phyloP scores from a whole-genome alignment of 1,139 yeast genomes.

The Petasospora rhodanensis region DNA sequence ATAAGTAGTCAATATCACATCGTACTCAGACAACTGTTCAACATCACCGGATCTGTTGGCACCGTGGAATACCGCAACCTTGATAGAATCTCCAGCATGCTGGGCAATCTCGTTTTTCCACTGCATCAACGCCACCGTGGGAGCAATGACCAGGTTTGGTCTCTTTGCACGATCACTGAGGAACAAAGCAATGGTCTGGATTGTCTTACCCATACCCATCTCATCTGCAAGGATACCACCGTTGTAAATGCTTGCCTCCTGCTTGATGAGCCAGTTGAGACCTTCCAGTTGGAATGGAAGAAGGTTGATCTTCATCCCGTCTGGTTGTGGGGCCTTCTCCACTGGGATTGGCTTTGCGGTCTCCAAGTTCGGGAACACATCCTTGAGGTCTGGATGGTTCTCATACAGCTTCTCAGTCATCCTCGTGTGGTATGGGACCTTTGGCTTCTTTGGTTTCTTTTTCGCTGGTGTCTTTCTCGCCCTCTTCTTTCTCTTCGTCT shows the following conservation, averaged over 20 bases:
- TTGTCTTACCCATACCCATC: slow-evolving; percentile 99
- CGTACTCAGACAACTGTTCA: slow-evolving; percentile 57
- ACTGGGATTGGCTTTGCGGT: slow-evolving; percentile 45
- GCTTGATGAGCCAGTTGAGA: slow-evolving; percentile 77
- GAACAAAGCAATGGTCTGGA: slow-evolving; percentile 86
- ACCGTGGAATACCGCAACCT: slow-evolving; percentile 78
- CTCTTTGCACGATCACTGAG: slow-evolving; percentile 60
- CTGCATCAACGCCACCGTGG: slow-evolving; percentile 96
- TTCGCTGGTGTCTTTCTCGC: slow-evolving; percentile 18
- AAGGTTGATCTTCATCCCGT: slow-evolving; percentile 64
- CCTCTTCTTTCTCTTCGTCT: slow-evolving; percentile 17
- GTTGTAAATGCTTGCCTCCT: slow-evolving; percentile 71
- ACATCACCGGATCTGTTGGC: slow-evolving; percentile 60
- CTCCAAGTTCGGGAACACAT: slow-evolving; percentile 64
- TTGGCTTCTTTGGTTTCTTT: slow-evolving; percentile 42
- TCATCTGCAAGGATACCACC: slow-evolving; percentile 99
- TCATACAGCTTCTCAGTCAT: slow-evolving; percentile 62
- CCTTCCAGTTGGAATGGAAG: slow-evolving; percentile 95
- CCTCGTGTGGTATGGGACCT: slow-evolving; percentile 63
- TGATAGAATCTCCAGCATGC: slow-evolving; percentile 69
- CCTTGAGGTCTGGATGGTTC: slow-evolving; percentile 71
- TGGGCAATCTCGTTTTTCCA: slow-evolving; percentile 91
- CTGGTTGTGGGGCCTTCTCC: slow-evolving; percentile 70
- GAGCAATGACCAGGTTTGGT: slow-evolving; percentile 90
- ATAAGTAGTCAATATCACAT: slow-evolving; percentile 86